Evolutionary conservation across 2,329 filamentous ascomycete species (phyloP), one percentile per base, ranked within the genome.

Genomic region (Alternaria metachromatica): DNA sequence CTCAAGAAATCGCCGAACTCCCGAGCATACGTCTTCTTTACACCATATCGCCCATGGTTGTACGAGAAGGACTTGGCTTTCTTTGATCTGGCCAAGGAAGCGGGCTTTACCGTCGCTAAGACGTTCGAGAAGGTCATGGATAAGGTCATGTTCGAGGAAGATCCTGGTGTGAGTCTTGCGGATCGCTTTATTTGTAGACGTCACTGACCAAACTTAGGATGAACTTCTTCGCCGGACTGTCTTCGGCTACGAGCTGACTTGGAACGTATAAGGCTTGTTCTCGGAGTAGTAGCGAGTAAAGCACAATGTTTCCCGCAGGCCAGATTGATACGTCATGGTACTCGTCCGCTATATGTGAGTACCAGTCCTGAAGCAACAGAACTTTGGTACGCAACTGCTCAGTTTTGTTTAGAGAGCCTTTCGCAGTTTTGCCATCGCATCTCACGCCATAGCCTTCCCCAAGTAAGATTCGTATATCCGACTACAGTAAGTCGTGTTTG

Each of bases 11-110:
- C 82, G 4, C 72, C 78, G 4, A 82, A 83, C 2, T 88, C 90
- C 53, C 86, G 85, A 58, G 93, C 94, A 3, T 87, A 94, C 72
- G 94, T 97, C 8, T 96, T 97, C 80, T 98, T 97, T 82, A 97
- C 94, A 0, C 94, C 93, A 20, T 97, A 98, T 81, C 86, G 96
- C 66, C 94, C 95, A 2, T 97, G 94, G 94, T 84, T 97, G 75
- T 85, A 92, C 72, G 87, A 94, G 66, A 92, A 93, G 79, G 96
- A 97, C 74, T 84, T 97, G 77, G 87, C 87, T 5, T 97, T 97
- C 82, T 97, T 97, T 76, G 91, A 94, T 53, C 75, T 94, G 61
- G 92, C 90, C 5, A 84, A 87, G 63, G 87, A 87, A 55, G 85
- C 84, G 53, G 94, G 93, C 0, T 92, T 97, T 64, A 81, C 81